Conservation (phyloP, 306 rosid genomes). For the Quercus agrifolia region DNA sequence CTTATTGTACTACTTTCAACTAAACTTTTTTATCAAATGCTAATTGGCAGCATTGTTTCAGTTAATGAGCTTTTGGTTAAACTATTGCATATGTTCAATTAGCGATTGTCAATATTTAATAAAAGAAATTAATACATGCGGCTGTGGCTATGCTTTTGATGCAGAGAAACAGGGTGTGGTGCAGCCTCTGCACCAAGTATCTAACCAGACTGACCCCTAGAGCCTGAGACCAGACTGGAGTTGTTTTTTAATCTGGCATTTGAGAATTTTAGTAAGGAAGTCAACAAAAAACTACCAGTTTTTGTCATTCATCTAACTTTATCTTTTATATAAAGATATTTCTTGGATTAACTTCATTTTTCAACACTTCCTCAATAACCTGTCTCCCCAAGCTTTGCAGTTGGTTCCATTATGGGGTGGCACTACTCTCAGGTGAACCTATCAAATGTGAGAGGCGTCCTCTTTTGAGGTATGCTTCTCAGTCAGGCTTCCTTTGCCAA, state of each 20-base stretch:
- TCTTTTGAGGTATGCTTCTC: constrained; percentile 92
- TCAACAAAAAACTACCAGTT: constrained; percentile 38
- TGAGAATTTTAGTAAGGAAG: constrained; percentile 69
- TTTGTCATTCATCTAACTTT: constrained; percentile 36
- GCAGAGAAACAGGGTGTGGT: constrained; percentile 91
- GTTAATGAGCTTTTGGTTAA: constrained; percentile 32
- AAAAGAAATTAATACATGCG: constrained; percentile 48
- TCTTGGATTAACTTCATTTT: constrained; percentile 38
- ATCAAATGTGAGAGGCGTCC: constrained; percentile 82
- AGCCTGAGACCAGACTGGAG: constrained; percentile 80
- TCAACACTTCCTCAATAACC: constrained; percentile 45
- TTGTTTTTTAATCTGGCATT: constrained; percentile 64
- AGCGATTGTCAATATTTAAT: constrained; percentile 24
- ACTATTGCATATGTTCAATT: constrained; percentile 35
- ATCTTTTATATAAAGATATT: constrained; percentile 39
- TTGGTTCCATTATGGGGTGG: constrained; percentile 57
- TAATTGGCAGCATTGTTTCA: constrained; percentile 27
- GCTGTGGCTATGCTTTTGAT: constrained; percentile 91
- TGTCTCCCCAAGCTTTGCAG: constrained; percentile 73
- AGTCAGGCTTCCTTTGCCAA: constrained; percentile 59
- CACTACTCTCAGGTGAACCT: constrained; percentile 61
- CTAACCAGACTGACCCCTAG: constrained; percentile 91
- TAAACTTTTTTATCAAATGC: constrained; percentile 22
- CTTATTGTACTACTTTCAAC: constrained; percentile 21
- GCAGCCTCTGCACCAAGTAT: constrained; percentile 86